Base-by-base conservation (phyloP, 2,329 filamentous ascomycete genomes). In the Orbilia ellipsospora region DNA sequence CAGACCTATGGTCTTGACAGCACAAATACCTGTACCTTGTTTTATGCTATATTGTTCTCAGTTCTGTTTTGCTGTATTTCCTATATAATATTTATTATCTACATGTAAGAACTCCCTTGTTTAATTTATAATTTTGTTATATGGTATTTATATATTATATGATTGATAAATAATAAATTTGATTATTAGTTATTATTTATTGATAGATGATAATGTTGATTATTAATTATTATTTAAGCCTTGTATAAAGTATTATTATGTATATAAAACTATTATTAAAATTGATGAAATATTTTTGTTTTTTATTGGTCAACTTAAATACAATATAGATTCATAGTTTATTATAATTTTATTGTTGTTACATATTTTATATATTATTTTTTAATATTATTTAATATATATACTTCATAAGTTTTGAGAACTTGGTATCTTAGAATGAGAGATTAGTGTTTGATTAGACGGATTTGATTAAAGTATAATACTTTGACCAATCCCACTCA, bases 171-270 rank as follows among this genome's bases (percentile, higher is more conserved):
- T 12, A 45, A 45, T 3, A 15, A 4, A 45, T 15, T 4, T 45
- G 42, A 45, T 5, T 12, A 45, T 45, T n/a, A n/a, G 18, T 28
- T 8, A 61, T 5, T 44, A 26, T 61, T 31, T 59, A 42, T 2
- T 61, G n/a, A 23, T 3, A n/a, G 7, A 13, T 18, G 44, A 44
- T 12, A 2, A 60, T 60, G 10, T 59, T 59, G n/a, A 59, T 2
- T 42, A 59, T 59, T 44, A 59, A 42, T 44, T 44, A 44, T 8
- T 44, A 40, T n/a, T n/a, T n/a, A n/a, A n/a, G n/a, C n/a, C n/a
- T n/a, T n/a, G n/a, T 59, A 36, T 44, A 13, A 60, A 57, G 18
- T n/a, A 57, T 40, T 57, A 36, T 57, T 31, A n/a, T 57, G 26
- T 57, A 57, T 31, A 40, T 57, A 57, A 31, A 6, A 57, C 31